Evolutionary conservation across 768 basidiomycete species (phyloP), one percentile per base, ranked within the genome.

Genomic region (Baorangia bicolor): DNA sequence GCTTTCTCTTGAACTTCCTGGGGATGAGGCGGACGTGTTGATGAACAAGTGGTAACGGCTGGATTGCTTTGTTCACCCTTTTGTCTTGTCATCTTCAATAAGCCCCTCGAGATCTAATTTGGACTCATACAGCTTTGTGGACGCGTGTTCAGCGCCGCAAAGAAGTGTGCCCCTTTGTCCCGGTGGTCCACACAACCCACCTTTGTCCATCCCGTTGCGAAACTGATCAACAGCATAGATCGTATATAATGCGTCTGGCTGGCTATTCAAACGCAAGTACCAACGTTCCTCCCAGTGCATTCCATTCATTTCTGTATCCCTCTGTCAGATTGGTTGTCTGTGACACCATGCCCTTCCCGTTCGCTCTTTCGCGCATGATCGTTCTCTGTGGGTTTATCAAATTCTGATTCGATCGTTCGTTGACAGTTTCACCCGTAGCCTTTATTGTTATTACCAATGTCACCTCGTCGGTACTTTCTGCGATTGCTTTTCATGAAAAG

Each of bases 341-440:
- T 57, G 63, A 63, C 64, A 48, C 39, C 44, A 71, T 69, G 68
- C 20, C 67, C 14, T 69, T 71, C 44, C 52, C 58, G 28, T 66
- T 64, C 38, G 20, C 60, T 50, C 62, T 62, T 49, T 59, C 11
- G 21, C 69, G 64, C 49, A 33, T 23, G 1, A 39, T 69, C 34
- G 33, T 55, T 43, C 55, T 72, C 50, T 43, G 69, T 64, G 38
- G 11, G 70, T 55, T 3, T 10, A 30, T 51, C 46, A 8, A 20
- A 13, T 35, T 20, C n/a, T 45, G 6, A 23, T 40, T 21, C 37
- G 27, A 18, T 33, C 31, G 10, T 34, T 39, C 30, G 28, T 21
- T 54, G 43, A 66, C 46, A 5, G 25, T n/a, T 30, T 37, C 33
- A 16, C 30, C 58, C 34, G 9, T 39, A 72, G 70, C 13, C 23